These are phyloP conservation scores for Solanum hybrid DNA, from an alignment of 305 asterid species.

Conservation along the genomic window DNA sequence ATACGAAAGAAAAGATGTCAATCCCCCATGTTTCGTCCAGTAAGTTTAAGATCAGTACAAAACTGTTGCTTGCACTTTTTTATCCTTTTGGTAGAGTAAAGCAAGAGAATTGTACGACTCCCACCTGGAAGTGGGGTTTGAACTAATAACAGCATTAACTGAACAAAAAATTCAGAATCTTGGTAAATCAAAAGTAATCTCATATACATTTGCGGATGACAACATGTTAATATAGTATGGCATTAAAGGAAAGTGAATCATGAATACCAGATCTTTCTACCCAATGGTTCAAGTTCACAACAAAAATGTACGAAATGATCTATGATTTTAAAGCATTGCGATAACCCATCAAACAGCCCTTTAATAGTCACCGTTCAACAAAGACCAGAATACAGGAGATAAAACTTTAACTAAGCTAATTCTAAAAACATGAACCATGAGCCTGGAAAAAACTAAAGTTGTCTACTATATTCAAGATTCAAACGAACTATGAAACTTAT, in stretches of 20 bases:
- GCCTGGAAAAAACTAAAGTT: neutral
- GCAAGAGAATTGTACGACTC: neutral
- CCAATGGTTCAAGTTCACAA: neutral
- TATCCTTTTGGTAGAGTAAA: neutral
- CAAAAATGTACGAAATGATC: neutral
- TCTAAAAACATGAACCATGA: neutral
- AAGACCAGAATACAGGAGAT: neutral
- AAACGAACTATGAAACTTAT: neutral
- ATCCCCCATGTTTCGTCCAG: neutral
- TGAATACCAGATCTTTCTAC: neutral
- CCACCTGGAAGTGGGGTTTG: neutral
- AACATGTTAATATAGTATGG: neutral
- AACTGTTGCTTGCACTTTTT: neutral
- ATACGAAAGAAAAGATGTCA: neutral
- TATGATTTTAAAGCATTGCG: neutral
- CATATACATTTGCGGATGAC: neutral
- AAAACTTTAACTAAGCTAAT: neutral
- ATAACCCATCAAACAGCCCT: neutral
- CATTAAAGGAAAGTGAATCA: neutral
- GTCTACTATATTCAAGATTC: neutral
- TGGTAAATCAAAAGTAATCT: neutral
- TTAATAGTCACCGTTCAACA: neutral
- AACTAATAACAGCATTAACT: neutral
- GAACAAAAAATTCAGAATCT: neutral
- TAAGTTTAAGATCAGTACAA: neutral